Percentiles rank a stretch among this genome's conserved stretches.
Evolutionary conservation across 371 early-diverging fungal genomes (phyloP).

Genomic region (Mortierella sp.): DNA sequence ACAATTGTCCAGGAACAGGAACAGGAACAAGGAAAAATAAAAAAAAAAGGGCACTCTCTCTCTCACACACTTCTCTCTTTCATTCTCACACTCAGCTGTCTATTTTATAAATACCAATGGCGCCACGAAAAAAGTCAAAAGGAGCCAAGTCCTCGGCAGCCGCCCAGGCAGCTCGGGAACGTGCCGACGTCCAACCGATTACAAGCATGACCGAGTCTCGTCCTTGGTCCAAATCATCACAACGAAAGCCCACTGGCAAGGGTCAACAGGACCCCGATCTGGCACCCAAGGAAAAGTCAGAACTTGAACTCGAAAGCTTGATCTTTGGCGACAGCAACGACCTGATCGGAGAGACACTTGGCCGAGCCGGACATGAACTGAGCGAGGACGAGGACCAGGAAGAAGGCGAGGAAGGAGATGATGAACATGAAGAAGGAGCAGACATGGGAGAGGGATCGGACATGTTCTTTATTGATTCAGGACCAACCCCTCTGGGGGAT

Average conservation of each 20-base stretch:
- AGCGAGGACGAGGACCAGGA: slow-evolving; percentile 47
- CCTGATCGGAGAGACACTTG: slow-evolving; percentile 28
- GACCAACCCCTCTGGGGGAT: slow-evolving; percentile 25
- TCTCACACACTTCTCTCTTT: too few species aligned
- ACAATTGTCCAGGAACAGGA: neutral
- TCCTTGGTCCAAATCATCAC: neutral
- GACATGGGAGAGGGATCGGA: slow-evolving; percentile 10
- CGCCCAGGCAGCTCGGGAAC: neutral
- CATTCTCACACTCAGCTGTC: too few species aligned
- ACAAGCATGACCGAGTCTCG: slow-evolving; percentile 29
- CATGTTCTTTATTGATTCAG: slow-evolving; percentile 50
- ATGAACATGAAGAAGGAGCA: slow-evolving; percentile 19
- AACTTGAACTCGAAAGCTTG: slow-evolving; percentile 47
- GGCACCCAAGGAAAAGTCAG: slow-evolving; percentile 49
- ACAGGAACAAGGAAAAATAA: slow-evolving; percentile 43
- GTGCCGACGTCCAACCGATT: slow-evolving; percentile 32
- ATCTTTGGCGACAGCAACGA: slow-evolving; percentile 50
- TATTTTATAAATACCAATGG: too few species aligned
- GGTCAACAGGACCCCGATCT: slow-evolving; percentile 12
- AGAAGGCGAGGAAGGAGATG: slow-evolving; percentile 29
- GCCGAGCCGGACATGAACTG: slow-evolving; percentile 39
- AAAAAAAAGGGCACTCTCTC: slow-evolving; percentile 12
- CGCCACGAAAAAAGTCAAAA: slow-evolving; percentile 5
- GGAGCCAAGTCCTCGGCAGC: slow-evolving; percentile 7
- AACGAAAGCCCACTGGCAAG: neutral